Evolutionary conservation across 805 yeast genomes (phyloP), one percentile per base, ranked within the genome.

Genomic region (Starmera quercuum): DNA sequence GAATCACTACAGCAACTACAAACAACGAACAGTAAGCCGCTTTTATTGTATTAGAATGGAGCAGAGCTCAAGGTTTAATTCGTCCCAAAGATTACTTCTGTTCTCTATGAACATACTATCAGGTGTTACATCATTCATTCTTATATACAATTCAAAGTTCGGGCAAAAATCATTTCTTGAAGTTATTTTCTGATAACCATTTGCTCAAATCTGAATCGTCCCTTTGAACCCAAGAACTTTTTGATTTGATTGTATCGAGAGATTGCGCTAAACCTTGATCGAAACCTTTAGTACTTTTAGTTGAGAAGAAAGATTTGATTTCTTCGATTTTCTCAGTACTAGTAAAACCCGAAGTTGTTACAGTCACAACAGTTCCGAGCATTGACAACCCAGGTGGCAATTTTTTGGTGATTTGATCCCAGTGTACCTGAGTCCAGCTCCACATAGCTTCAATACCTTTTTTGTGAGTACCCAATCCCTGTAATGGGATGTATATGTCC

Each of bases 371-470:
- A 14, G 79, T 66, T 15, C 90, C 82, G 47, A 90, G 66, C 84
- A 87, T 75, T 17, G 86, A 69, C 42, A 81, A 69, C 10, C 85
- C 81, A 12, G 95, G 85, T 33, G 97, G 95, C 53, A 86, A 71
- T 49, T 70, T 64, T 54, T 74, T 68, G 46, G 61, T 60, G 39
- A 90, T 53, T 29, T 64, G 69, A 37, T 75, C 86, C 90, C 94
- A 90, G 58, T 88, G 78, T 11, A 39, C 49, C 47, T 71, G 68
- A 46, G 76, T 51, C 95, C 95, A 90, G 13, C 50, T 35, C 85
- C 88, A 88, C 44, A 80, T 60, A 10, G 75, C 71, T 44, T 74
- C 73, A 38, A 81, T 64, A 63, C 95, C 95, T 28, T 63, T 66
- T 34, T 61, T 67, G 48, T 76, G 77, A 12, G 71, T 51, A 47